Evolutionary conservation across 805 yeast genomes (phyloP).

Genomic region (Wickerhamiella siamensis): DNA sequence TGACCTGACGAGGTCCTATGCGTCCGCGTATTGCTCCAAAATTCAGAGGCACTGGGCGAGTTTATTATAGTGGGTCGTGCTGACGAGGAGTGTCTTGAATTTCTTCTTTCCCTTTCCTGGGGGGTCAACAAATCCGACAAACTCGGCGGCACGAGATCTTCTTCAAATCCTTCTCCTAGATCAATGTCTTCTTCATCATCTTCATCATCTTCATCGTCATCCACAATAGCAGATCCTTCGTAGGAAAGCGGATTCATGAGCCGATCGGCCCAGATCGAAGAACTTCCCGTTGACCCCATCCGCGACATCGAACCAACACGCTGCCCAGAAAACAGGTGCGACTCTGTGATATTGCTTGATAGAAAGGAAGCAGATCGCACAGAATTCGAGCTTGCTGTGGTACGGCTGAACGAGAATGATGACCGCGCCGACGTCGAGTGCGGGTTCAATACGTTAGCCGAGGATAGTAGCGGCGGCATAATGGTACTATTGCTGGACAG

Average conservation of each 20-base stretch:
- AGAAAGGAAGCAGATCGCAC: not conserved
- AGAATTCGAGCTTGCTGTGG: not conserved
- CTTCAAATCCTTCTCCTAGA: conserved; percentile 39
- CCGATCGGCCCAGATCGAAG: conserved; percentile 14
- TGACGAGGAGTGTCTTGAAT: conserved; percentile 31
- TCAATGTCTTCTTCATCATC: conserved; percentile 26
- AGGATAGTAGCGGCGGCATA: not conserved
- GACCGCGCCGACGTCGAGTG: not conserved
- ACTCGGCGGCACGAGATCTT: conserved; percentile 72
- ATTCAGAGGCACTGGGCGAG: not conserved
- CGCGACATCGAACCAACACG: conserved; percentile 3
- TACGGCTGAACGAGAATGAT: not conserved
- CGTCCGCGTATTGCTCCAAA: not conserved
- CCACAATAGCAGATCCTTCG: conserved; percentile 27
- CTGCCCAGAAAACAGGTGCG: not conserved
- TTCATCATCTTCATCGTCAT: conserved; percentile 30
- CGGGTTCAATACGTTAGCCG: too few species aligned
- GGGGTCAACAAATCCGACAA: conserved; percentile 73
- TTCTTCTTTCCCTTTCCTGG: conserved; percentile 58
- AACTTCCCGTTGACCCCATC: conserved; percentile 4
- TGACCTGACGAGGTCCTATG: not conserved
- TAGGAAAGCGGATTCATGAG: conserved; percentile 7
- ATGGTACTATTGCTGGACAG: not conserved
- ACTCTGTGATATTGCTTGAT: not conserved
- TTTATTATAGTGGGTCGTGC: not conserved